A percentile compares a stretch with the other conserved stretches of the same genome.
These are phyloP conservation scores for Dipteronia sinensis DNA, from an alignment of 345 rosid species.

Conservation along the genomic window DNA sequence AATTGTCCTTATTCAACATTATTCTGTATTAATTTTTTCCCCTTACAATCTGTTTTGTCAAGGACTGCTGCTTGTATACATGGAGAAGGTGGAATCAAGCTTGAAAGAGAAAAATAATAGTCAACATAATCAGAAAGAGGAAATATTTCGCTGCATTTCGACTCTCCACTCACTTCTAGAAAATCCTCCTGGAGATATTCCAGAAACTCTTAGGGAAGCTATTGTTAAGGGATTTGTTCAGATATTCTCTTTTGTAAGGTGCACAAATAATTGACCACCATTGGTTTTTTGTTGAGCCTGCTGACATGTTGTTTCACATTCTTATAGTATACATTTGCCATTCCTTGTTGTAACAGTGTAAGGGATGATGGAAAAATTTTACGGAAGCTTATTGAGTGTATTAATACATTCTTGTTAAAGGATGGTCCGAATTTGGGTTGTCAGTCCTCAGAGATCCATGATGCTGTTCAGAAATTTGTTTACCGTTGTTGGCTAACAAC, in stretches of 20 bases:
- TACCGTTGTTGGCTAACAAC: constrained; percentile 73
- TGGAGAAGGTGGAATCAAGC: constrained; percentile 70
- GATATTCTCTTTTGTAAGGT: constrained; percentile 78
- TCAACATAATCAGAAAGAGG: constrained; percentile 69
- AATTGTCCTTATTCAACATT: constrained; percentile 6
- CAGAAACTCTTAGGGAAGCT: constrained; percentile 63
- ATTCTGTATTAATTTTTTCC: constrained; percentile 20
- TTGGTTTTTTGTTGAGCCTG: constrained; percentile 23
- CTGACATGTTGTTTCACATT: neutral
- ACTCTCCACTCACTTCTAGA: constrained; percentile 82
- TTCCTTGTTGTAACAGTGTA: constrained; percentile 30
- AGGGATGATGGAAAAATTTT: constrained; percentile 95
- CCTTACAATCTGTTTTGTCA: constrained; percentile 25
- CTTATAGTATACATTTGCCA: constrained; percentile 16
- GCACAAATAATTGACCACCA: constrained; percentile 11
- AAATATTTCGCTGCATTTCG: constrained; percentile 63
- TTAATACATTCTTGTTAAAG: constrained; percentile 70
- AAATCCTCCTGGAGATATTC: constrained; percentile 87
- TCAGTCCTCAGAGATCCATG: constrained; percentile 65
- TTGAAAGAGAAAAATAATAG: constrained; percentile 45
- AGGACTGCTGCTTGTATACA: constrained; percentile 69
- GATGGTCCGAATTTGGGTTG: constrained; percentile 92
- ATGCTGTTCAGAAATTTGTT: constrained; percentile 58
- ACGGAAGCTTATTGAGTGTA: constrained; percentile 87
- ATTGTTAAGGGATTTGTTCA: constrained; percentile 62